A percentile compares a stretch with the other conserved stretches of the same genome.
Evolutionary conservation across 768 basidiomycete genomes (phyloP).

Genomic region (Leucocoprinus sp.): DNA sequence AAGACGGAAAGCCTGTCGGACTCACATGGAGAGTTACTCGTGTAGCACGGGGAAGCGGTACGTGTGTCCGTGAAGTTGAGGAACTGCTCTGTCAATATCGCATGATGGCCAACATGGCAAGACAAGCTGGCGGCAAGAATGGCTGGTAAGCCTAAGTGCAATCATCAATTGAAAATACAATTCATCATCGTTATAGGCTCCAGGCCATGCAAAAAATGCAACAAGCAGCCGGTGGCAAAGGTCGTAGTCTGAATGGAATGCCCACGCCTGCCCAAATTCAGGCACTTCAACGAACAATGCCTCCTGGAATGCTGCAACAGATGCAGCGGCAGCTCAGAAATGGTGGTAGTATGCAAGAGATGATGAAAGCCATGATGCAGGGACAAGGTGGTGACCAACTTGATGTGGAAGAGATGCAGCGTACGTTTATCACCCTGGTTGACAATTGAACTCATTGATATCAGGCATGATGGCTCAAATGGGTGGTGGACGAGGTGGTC

Average conservation of each 20-base stretch:
- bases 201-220: conserved; percentile 94
- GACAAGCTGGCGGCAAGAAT: conserved; percentile 95
- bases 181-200: conserved; percentile 36
- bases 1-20: conserved; percentile 77
- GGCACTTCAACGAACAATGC: conserved; percentile 93
- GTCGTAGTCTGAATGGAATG: conserved; percentile 81
- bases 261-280: conserved; percentile 91
- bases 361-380: conserved; percentile 99
- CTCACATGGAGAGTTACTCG: conserved; percentile 86
- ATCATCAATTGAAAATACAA: neutral
- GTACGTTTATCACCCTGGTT: conserved; percentile 30
- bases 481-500: conserved; percentile 62
- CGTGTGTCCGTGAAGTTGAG: conserved; percentile 95
- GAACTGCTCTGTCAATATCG: conserved; percentile 93
- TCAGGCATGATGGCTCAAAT: conserved; percentile 85
- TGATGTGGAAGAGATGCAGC: conserved; percentile 94
- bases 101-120: conserved; percentile 99
- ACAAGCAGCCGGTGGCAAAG: conserved; percentile 74
- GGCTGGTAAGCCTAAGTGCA: conserved; percentile 54
- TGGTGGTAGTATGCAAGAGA: conserved; percentile 91
- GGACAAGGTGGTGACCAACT: conserved; percentile 84
- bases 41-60: conserved; percentile 90
- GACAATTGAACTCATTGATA: conserved; percentile 2
- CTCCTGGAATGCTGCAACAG: conserved; percentile 91
- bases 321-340: conserved; percentile 76